Base-by-base conservation (phyloP, 1,284 basidiomycete species). In the Cystobasidiaceae sp. region DNA sequence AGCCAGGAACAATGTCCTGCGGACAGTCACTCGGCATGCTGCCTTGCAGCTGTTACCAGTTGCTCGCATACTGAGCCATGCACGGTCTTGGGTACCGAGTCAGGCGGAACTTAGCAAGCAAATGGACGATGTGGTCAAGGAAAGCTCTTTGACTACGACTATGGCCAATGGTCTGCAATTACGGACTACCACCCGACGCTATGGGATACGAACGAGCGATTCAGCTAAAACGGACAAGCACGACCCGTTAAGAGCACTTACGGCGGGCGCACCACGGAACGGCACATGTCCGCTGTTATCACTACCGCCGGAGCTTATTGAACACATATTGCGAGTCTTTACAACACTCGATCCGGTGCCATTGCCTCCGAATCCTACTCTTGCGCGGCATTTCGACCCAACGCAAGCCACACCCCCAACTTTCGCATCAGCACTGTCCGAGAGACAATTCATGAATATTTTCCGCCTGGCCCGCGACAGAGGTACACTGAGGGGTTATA, bases 391-490 rank as follows among this genome's bases (percentile, higher is more conserved):
- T 2, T 64, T 43, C 50, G 25, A 55, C n/a, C 51, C 52, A 9
- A 34, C 28, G 15, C 61, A 64, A 44, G 49, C 50, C 11, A 41
- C n/a, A 8, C 9, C 30, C 1, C 51, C 61, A 8, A 43, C 56
- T 3, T 64, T 64, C 34, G 61, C 61, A 33, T 67, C 66, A 7
- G 51, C 66, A 0, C 54, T 67, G 2, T 48, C 48, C 23, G 50
- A 67, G 17, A 39, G 33, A 15, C 66, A 67, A 43, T 63, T 67
- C 39, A 19, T 30, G 17, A 44, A 49, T 13, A 58, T 67, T 19
- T 23, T 67, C 7, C 44, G 41, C 28, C 34, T 56, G 21, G 58
- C 57, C 21, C 25, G 64, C 33, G 66, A 67, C 39, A 34, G 66
- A n/a, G 25, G 39, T 9, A 54, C 55, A 15, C 30, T 67, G 37